phyloP scores from a whole-genome alignment of 1,284 basidiomycete species.

The Moniliella sp. region DNA sequence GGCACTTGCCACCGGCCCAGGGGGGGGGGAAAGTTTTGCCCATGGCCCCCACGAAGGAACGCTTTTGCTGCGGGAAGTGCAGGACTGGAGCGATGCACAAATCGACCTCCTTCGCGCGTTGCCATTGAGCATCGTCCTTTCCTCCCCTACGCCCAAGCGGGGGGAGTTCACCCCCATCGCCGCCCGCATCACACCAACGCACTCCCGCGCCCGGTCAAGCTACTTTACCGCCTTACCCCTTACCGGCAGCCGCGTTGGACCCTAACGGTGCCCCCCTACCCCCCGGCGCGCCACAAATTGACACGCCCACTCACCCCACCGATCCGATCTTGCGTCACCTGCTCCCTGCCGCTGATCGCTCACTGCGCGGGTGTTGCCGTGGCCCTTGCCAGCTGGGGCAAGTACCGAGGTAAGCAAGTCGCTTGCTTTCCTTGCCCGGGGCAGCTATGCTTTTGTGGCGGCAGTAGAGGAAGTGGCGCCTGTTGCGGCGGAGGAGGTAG shows the following conservation, averaged over 20 bases:
- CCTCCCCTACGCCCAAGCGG: no score
- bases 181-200: no score
- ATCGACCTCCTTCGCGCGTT: neutral
- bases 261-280: neutral
- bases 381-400: neutral
- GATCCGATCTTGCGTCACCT: neutral
- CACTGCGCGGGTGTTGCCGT: neutral
- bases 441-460: neutral
- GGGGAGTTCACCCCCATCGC: no score
- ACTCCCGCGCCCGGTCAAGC: neutral
- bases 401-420: neutral
- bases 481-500: neutral
- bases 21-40: conserved; percentile 64
- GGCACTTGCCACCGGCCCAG: conserved; percentile 45
- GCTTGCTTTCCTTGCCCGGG: neutral
- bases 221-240: neutral
- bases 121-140: neutral
- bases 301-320: neutral
- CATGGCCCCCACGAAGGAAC: conserved; percentile 49
- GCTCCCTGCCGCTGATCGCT: neutral
- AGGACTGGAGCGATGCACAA: neutral
- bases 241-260: neutral
- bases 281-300: neutral
- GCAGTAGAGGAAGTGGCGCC: neutral
- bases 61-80: neutral